Base-by-base conservation (phyloP, 2,329 filamentous ascomycete species). In the Gremmenia infestans region DNA sequence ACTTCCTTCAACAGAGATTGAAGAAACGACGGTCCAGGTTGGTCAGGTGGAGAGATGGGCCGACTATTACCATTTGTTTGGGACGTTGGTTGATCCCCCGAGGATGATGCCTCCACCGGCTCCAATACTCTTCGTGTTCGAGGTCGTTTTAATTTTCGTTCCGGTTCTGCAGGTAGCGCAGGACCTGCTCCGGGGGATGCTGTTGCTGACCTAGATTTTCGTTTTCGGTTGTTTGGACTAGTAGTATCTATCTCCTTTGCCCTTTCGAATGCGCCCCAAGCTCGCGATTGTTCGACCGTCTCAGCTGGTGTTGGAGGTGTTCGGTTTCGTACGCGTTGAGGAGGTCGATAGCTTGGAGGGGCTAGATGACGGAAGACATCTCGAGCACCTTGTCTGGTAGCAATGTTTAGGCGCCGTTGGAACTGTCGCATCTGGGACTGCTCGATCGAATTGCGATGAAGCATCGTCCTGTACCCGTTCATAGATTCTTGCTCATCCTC, bases 211-310 rank as follows among this genome's bases (percentile, higher is more conserved):
- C 79, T 77, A 7, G 78, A 76, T 68, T 91, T 94, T 52, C 91
- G 84, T 74, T 96, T 91, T 57, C 89, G 84, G 51, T 77, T 75
- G 59, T 75, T 78, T 43, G 80, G 72, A 51, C 66, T 72, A 28
- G 73, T 70, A 47, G 74, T 78, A 60, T 88, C 81, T 17, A 82
- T 80, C 58, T 92, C 87, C 61, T 90, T 82, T 45, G 89, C 91
- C 70, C 87, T 89, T 64, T 97, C 92, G 60, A 97, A 86, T 19
- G 89, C 91, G 60, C 91, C 90, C 94, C 93, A 97, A 4, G 93
- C 91, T 56, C 85, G 81, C 53, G 87, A 79, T 71, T 96, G 91
- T 64, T 96, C 91, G 76, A 7, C 56, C 15, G 87, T 88, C 71
- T 95, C 89, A 39, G 83, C 82, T 43, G 84, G 80, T 36, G 81